Evolutionary conservation across 176 grass and related monocot genomes (phyloP).

Genomic region (Rhynchospora pubera): DNA sequence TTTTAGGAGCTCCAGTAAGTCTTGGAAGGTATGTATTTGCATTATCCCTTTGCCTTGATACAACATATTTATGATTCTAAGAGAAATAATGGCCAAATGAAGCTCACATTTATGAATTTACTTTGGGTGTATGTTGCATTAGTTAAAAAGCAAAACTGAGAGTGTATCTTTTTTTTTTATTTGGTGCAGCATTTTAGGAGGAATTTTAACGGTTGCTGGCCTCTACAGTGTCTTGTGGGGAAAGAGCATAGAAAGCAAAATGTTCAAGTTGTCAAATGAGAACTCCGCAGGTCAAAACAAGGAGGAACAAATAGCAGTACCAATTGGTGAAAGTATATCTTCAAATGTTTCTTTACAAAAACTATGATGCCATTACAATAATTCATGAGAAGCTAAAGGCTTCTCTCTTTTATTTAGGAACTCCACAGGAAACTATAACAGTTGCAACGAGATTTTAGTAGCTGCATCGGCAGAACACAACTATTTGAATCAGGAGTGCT

Average conservation of each 20-base stretch:
- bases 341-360: background rate
- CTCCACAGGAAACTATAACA: too few species aligned
- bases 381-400: too few species aligned
- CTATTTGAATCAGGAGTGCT: too few species aligned
- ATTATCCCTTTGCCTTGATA: background rate
- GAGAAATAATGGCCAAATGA: too few species aligned
- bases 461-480: too few species aligned
- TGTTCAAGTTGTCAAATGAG: background rate
- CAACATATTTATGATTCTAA: background rate
- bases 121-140: background rate
- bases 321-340: background rate
- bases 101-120: too few species aligned
- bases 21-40: conserved; percentile 33
- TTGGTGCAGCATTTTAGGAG: conserved; percentile 46
- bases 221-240: conserved; percentile 63
- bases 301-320: background rate
- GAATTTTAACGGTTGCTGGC: conserved; percentile 41
- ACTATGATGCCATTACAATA: background rate
- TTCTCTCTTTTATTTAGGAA: too few species aligned
- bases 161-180: background rate
- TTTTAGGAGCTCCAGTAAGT: conserved; percentile 30
- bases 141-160: background rate
- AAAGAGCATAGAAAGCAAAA: conserved; percentile 34
- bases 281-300: background rate
- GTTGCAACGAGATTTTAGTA: too few species aligned